A percentile compares a stretch with the other conserved stretches of the same genome.
Conservation (phyloP, 2,329 filamentous ascomycete species). For the Exophiala lecanii-corni region DNA sequence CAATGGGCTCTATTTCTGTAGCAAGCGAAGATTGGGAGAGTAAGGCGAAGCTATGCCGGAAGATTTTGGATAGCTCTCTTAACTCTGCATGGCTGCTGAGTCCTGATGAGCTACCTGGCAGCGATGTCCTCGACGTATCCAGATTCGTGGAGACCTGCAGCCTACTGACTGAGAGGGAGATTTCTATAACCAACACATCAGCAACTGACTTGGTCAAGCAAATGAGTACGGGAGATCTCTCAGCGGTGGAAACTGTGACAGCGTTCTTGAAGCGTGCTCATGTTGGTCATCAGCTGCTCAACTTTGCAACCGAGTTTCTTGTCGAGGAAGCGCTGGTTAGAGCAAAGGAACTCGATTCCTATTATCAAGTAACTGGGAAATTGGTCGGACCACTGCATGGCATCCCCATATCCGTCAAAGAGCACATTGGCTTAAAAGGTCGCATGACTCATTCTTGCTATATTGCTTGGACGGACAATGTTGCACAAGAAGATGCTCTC, state of each 20-base stretch:
- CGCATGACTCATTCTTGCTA: constrained; percentile 32
- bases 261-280: constrained; percentile 27
- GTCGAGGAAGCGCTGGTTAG: constrained; percentile 27
- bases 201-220: constrained; percentile 41
- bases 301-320: constrained; percentile 34
- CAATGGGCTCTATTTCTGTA: too few relatives aligned
- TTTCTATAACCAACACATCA: constrained; percentile 44
- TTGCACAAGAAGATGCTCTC: constrained; percentile 26
- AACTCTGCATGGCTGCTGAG: constrained; percentile 35
- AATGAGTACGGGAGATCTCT: constrained; percentile 28
- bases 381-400: constrained; percentile 30
- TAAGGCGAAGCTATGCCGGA: constrained; percentile 32
- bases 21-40: too few relatives aligned
- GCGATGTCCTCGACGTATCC: constrained; percentile 30
- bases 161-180: constrained; percentile 39
- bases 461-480: constrained; percentile 29
- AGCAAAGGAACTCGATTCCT: constrained; percentile 28
- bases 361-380: constrained; percentile 21
- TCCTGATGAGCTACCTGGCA: constrained; percentile 28
- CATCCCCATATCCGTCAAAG: constrained; percentile 31
- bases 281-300: constrained; percentile 23
- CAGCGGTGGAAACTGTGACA: constrained; percentile 18
- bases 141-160: constrained; percentile 29
- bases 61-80: constrained; percentile 33
- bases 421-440: constrained; percentile 28